phyloP scores from a whole-genome alignment of 768 basidiomycete genomes.

The Paxillus involutus region DNA sequence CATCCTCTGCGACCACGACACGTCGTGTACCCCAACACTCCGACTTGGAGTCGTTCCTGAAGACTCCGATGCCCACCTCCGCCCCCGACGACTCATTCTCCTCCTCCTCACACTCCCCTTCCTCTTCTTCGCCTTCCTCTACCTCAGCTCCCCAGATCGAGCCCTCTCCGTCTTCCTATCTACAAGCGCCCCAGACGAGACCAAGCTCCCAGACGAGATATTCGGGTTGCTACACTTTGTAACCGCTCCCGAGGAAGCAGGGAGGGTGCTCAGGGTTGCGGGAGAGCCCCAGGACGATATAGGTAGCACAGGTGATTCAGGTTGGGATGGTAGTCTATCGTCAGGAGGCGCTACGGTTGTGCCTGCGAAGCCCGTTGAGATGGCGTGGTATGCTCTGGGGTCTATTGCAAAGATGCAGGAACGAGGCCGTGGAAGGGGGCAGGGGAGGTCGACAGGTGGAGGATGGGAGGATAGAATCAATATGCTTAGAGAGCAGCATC shows the following conservation, averaged over 20 bases:
- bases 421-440: conserved; percentile 5
- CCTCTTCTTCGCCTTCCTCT: conserved; percentile 37
- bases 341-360: conserved; percentile 43
- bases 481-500: conserved; percentile 48
- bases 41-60: no score
- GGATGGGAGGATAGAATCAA: conserved; percentile 33
- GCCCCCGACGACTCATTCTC: conserved; percentile 46
- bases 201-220: conserved; percentile 52
- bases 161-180: conserved; percentile 33
- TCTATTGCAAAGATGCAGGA: conserved; percentile 6
- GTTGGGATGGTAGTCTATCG: conserved; percentile 30
- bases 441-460: conserved; percentile 41
- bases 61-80: conserved; percentile 23
- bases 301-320: conserved; percentile 32
- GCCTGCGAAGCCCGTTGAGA: conserved; percentile 45
- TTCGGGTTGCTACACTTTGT: conserved; percentile 72
- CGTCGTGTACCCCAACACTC: no score
- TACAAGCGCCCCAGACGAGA: conserved; percentile 39
- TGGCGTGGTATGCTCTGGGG: conserved; percentile 56
- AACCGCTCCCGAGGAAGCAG: conserved; percentile 36
- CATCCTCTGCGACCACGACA: no score
- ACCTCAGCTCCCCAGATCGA: conserved; percentile 34
- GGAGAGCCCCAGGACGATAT: background rate
- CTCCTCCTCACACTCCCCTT: conserved; percentile 38
- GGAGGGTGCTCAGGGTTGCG: conserved; percentile 6